Evolutionary conservation across 768 basidiomycete species (phyloP).

Genomic region (Kondoa subrosea): DNA sequence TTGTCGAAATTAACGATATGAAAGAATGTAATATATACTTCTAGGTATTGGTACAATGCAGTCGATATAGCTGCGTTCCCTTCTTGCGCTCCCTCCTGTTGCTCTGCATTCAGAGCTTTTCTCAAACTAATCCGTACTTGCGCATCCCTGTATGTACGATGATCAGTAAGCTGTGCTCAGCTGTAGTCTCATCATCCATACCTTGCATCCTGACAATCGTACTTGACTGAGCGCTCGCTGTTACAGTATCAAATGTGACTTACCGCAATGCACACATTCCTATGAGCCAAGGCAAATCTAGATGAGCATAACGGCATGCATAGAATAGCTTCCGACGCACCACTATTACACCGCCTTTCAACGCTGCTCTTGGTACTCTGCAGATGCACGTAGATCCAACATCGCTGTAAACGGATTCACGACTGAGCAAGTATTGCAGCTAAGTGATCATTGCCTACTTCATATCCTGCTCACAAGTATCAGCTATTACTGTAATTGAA

Average conservation of each 20-base stretch:
- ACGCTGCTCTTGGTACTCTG: slow-evolving; percentile 83
- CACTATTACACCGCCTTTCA: slow-evolving; percentile 74
- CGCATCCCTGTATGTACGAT: slow-evolving; percentile 17
- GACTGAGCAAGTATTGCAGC: background rate
- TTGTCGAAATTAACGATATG: background rate
- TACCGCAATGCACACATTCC: slow-evolving; percentile 93
- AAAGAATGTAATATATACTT: background rate
- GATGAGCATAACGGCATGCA: too few relatives aligned
- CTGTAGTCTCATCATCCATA: background rate
- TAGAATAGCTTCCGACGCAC: background rate
- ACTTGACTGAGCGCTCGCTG: background rate
- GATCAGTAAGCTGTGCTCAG: background rate
- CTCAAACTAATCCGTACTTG: slow-evolving; percentile 15
- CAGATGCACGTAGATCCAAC: slow-evolving; percentile 97
- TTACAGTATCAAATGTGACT: slow-evolving; percentile 30
- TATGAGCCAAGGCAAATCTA: background rate
- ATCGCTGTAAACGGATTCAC: slow-evolving; percentile 85
- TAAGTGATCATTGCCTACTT: slow-evolving; percentile 12
- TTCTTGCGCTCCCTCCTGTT: background rate
- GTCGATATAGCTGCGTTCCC: background rate
- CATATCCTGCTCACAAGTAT: background rate
- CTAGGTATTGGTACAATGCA: background rate
- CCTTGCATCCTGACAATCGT: background rate
- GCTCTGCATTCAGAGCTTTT: background rate
- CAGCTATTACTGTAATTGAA: background rate